These are phyloP conservation scores for Boletus rex-veris DNA, from an alignment of 768 basidiomycete species.

Conservation along the genomic window DNA sequence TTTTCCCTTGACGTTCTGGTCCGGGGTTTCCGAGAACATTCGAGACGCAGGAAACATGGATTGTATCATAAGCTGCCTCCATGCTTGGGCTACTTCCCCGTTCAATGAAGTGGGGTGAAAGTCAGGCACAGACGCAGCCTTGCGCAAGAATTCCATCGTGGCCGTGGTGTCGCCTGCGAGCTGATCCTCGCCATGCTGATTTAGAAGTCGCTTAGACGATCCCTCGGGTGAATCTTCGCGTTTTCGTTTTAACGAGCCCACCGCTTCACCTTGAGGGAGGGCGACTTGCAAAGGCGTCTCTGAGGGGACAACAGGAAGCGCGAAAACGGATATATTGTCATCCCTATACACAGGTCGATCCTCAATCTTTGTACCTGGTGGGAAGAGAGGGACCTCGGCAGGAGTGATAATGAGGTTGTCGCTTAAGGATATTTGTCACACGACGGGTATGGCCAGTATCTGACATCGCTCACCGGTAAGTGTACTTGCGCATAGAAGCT, in stretches of 20 bases:
- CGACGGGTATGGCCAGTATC: neutral
- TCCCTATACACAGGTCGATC: constrained; percentile 54
- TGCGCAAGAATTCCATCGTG: constrained; percentile 12
- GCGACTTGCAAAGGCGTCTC: neutral
- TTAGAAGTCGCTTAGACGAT: constrained; percentile 35
- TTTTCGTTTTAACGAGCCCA: constrained; percentile 38
- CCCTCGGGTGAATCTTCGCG: constrained; percentile 37
- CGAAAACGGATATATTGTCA: constrained; percentile 61
- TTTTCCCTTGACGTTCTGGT: constrained; percentile 4
- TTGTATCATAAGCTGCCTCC: constrained; percentile 48
- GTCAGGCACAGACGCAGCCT: constrained; percentile 20
- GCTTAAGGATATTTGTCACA: constrained; percentile 30
- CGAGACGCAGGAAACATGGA: constrained; percentile 59
- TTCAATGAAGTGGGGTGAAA: constrained; percentile 35
- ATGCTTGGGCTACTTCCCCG: constrained; percentile 50
- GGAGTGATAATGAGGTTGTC: constrained; percentile 48
- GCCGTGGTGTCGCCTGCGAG: neutral
- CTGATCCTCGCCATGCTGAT: neutral
- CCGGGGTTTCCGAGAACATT: constrained; percentile 5
- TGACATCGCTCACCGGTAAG: constrained; percentile 48
- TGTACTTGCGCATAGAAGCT: constrained; percentile 66
- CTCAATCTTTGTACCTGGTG: constrained; percentile 17
- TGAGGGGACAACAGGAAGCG: constrained; percentile 45
- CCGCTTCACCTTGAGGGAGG: neutral
- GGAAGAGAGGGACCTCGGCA: constrained; percentile 38